Base-by-base conservation (phyloP, 1,284 basidiomycete genomes). In the Stygiomarasmius scandens region DNA sequence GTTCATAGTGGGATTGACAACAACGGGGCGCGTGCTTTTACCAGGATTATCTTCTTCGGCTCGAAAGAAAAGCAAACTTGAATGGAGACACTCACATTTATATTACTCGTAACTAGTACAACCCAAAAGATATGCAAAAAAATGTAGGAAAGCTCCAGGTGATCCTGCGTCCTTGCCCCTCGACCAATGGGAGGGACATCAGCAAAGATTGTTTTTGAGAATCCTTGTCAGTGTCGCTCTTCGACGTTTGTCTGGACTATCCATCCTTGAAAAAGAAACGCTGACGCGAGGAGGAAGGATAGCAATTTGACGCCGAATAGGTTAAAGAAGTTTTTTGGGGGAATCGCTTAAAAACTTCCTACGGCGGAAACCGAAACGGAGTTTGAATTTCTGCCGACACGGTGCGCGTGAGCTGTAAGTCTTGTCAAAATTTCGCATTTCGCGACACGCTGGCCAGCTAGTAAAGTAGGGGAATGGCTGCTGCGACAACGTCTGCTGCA, bases 151-250 rank as follows among this genome's bases (percentile, higher is more conserved):
- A 76, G 66, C 87, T 81, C 87, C 87, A 92, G 90, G 90, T 92
- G 86, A 87, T 92, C 90, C 85, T 81, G 89, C 90, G 77, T 92
- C 90, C 87, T 90, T 45, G 74, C 86, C 78, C 82, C 90, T 92
- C 90, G 72, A 92, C 90, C 90, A 83, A 70, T 73, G 90, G 90
- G 89, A 92, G 81, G 77, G 85, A 81, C 89, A 77, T 90, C 90
- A 84, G 90, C 90, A 84, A 83, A 87, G 89, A 92, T 82, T 91
- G 90, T 92, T 92, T 92, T 92, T 83, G 86, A 87, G 87, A 77
- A 69, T 82, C 74, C 70, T 59, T 41, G 6, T 12, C 16, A 41
- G n/a, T 63, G 64, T 77, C 64, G 47, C 54, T 92, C 87, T 92
- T 68, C 87, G 87, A 90, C 90, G 82, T 80, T 87, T 92, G 90